Conservation (phyloP, 768 basidiomycete species). For the Russula brevipes region DNA sequence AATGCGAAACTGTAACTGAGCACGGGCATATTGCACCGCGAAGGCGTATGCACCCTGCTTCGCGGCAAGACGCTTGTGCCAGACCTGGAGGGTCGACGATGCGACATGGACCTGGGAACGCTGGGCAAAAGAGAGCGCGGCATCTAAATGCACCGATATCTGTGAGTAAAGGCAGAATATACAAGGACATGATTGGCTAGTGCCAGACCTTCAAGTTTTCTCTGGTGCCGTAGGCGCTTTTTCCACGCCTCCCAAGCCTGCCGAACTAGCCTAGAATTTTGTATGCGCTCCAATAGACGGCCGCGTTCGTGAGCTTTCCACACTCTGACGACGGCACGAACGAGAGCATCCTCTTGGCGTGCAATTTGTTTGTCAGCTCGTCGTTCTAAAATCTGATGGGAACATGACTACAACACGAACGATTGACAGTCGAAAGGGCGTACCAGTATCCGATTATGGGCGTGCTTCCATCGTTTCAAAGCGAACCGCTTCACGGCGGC, state of each 20-base stretch:
- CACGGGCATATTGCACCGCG: conserved; percentile 47
- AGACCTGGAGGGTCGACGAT: conserved; percentile 38
- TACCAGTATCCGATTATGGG: conserved; percentile 48
- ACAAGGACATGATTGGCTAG: background rate
- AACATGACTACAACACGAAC: conserved; percentile 3
- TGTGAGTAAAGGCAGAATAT: background rate
- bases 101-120: conserved; percentile 41
- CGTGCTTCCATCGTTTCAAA: conserved; percentile 52
- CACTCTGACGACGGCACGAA: conserved; percentile 54
- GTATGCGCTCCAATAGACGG: conserved; percentile 50
- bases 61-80: conserved; percentile 40
- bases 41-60: conserved; percentile 45
- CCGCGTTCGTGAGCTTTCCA: conserved; percentile 69
- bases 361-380: conserved; percentile 52
- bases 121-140: conserved; percentile 46
- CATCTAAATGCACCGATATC: background rate
- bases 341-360: conserved; percentile 52
- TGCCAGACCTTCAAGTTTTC: conserved; percentile 43
- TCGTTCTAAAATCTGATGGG: conserved; percentile 46
- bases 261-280: conserved; percentile 41
- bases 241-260: conserved; percentile 49
- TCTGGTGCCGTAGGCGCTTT: conserved; percentile 37
- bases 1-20: conserved; percentile 37
- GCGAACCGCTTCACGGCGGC: conserved; percentile 40
- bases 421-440: conserved; percentile 25